phyloP scores from a whole-genome alignment of 73 alveolate species.

The Paramecium bursaria region DNA sequence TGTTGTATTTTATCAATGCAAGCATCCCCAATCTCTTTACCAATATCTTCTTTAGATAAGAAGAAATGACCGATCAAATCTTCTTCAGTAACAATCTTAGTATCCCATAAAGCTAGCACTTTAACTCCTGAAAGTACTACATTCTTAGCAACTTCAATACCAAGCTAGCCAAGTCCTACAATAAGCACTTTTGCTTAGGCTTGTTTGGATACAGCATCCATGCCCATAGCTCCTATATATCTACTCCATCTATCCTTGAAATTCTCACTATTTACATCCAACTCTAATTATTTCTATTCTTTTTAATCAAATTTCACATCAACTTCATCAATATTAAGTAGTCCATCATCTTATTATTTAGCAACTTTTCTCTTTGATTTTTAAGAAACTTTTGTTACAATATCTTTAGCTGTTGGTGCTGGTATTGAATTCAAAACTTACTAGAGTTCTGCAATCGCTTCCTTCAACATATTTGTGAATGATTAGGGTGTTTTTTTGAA shows the following conservation, averaged over 20 bases:
- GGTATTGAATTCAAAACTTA: conserved; percentile 73
- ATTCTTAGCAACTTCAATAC: conserved; percentile 95
- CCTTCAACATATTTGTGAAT: conserved; percentile 74
- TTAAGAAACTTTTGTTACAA: conserved; percentile 19
- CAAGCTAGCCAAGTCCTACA: conserved; percentile 91
- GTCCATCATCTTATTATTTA: conserved; percentile 75
- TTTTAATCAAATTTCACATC: conserved; percentile 86
- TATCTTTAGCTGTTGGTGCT: conserved; percentile 67
- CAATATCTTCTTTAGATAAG: conserved; percentile 85
- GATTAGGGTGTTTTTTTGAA: conserved; percentile 75
- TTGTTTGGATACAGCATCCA: conserved; percentile 95
- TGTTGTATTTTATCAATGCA: conserved; percentile 79
- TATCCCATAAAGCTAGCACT: conserved; percentile 85
- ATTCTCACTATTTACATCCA: conserved; percentile 87
- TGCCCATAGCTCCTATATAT: conserved; percentile 98
- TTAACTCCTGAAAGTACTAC: conserved; percentile 93
- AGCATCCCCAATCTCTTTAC: conserved; percentile 83
- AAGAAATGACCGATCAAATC: conserved; percentile 83
- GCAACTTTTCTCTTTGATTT: conserved; percentile 59
- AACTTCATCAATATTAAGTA: conserved; percentile 82
- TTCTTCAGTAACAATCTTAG: conserved; percentile 54
- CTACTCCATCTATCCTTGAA: conserved; percentile 97
- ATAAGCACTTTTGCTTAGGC: conserved; percentile 86
- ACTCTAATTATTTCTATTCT: conserved; percentile 68
- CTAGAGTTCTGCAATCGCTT: conserved; percentile 75